Percentiles rank a stretch among this genome's conserved stretches.
Conservation (phyloP, 2,329 filamentous ascomycete genomes). For the Pestalotiopsis sp. region DNA sequence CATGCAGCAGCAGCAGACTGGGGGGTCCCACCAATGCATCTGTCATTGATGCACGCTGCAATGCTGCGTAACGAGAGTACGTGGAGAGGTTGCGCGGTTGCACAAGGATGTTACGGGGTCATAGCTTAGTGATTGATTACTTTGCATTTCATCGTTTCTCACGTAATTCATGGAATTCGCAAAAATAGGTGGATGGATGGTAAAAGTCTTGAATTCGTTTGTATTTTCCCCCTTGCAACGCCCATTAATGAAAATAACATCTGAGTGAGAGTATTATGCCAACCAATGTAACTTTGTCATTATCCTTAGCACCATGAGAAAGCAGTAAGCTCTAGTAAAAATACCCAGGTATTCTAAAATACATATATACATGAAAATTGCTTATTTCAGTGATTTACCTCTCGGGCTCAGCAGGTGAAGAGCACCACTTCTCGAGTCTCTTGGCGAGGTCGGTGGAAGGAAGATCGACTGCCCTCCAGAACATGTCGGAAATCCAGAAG, state of each 20-base stretch:
- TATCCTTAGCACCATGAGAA: not conserved
- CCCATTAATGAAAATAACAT: not conserved
- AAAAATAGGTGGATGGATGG: not conserved
- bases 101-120: not conserved
- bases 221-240: not conserved
- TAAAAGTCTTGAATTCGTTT: not conserved
- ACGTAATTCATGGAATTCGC: not conserved
- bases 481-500: slow-evolving; percentile 57
- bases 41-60: not conserved
- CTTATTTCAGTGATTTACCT: not conserved
- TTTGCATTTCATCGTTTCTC: not conserved
- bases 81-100: not conserved
- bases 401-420: slow-evolving; percentile 10
- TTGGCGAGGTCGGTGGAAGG: slow-evolving; percentile 29
- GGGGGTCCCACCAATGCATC: not conserved
- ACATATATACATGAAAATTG: not conserved
- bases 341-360: not conserved
- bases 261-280: not conserved
- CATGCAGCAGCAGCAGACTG: not conserved
- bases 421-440: slow-evolving; percentile 31
- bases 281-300: not conserved
- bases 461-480: slow-evolving; percentile 36
- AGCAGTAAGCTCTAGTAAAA: not conserved
- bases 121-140: not conserved
- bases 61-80: not conserved